Percentiles rank a stretch among this genome's conserved stretches.
These are phyloP conservation scores for Fusarium cyanostomum DNA, from an alignment of 2,329 filamentous ascomycete species.

Conservation along the genomic window DNA sequence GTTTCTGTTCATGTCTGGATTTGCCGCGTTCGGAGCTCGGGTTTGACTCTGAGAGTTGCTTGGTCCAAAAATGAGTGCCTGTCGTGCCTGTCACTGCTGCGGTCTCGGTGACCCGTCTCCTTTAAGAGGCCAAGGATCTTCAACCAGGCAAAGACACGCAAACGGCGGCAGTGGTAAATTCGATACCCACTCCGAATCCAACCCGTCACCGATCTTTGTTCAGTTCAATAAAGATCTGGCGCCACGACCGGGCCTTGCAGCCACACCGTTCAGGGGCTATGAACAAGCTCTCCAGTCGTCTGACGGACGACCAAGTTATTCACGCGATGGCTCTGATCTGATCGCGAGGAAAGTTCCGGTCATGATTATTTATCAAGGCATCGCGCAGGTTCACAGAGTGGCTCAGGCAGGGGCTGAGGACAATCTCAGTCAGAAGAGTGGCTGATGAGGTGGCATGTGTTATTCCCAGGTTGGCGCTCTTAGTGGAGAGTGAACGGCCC, in stretches of 20 bases:
- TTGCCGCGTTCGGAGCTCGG: not conserved
- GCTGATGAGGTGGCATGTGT: constrained; percentile 18
- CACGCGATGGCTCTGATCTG: constrained; percentile 5
- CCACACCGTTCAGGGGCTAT: constrained; percentile 39
- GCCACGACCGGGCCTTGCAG: constrained; percentile 25
- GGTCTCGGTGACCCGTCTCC: not conserved
- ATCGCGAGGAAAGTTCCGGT: constrained; percentile 1
- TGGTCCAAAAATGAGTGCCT: not conserved
- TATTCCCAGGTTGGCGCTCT: constrained; percentile 9
- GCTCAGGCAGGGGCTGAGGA: constrained; percentile 13
- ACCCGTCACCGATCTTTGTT: constrained; percentile 16
- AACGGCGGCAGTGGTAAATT: constrained; percentile 19
- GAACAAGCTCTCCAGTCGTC: constrained; percentile 3
- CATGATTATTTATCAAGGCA: not conserved
- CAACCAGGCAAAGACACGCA: not conserved
- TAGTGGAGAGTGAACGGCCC: not conserved
- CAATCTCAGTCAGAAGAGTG: constrained; percentile 11
- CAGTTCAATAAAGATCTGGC: constrained; percentile 16
- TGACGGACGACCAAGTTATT: not conserved
- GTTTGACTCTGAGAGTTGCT: not conserved
- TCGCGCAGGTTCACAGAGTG: constrained; percentile 4
- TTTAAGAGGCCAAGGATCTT: not conserved
- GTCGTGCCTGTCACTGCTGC: not conserved
- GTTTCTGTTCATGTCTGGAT: constrained; percentile 8
- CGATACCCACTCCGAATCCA: constrained; percentile 14